Evolutionary conservation across 345 rosid species (phyloP).

Genomic region (Salix viminalis): DNA sequence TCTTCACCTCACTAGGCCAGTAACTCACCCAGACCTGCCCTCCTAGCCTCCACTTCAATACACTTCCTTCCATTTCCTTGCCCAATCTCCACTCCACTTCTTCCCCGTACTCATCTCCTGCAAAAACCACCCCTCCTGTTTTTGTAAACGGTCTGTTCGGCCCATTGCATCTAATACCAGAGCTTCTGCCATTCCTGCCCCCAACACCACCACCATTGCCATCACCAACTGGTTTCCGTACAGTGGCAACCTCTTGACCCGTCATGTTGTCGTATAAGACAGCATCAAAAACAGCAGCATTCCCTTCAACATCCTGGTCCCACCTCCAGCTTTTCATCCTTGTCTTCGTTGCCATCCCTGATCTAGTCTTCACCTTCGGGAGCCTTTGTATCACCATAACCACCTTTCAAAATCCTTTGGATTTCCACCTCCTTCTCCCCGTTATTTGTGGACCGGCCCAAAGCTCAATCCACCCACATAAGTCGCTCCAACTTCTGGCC

Average conservation of each 20-base stretch:
- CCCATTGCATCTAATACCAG: slow-evolving; percentile 18
- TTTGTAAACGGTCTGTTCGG: slow-evolving; percentile 56
- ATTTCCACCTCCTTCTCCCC: slow-evolving; percentile 47
- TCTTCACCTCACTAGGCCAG: slow-evolving; percentile 53
- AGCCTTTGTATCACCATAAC: slow-evolving; percentile 37
- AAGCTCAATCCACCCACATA: slow-evolving; percentile 65
- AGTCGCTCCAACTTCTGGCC: slow-evolving; percentile 76
- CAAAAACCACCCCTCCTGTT: slow-evolving; percentile 68
- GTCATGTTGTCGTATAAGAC: slow-evolving; percentile 48
- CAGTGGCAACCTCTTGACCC: slow-evolving; percentile 40
- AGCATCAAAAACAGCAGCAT: slow-evolving; percentile 65
- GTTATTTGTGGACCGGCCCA: slow-evolving; percentile 66
- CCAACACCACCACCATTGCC: background rate
- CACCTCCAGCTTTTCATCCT: slow-evolving; percentile 69
- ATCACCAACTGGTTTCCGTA: slow-evolving; percentile 13
- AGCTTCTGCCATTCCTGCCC: background rate
- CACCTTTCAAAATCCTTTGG: slow-evolving; percentile 37
- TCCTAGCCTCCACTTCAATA: slow-evolving; percentile 82
- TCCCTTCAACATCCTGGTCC: slow-evolving; percentile 81
- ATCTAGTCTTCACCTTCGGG: slow-evolving; percentile 49
- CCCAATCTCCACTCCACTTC: slow-evolving; percentile 70
- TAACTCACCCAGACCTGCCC: slow-evolving; percentile 74
- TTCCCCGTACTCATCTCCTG: slow-evolving; percentile 70
- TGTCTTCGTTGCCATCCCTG: slow-evolving; percentile 42
- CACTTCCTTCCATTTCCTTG: slow-evolving; percentile 91